Base-by-base conservation (phyloP, 768 basidiomycete species). In the Candolleomyces aberdarensis region DNA sequence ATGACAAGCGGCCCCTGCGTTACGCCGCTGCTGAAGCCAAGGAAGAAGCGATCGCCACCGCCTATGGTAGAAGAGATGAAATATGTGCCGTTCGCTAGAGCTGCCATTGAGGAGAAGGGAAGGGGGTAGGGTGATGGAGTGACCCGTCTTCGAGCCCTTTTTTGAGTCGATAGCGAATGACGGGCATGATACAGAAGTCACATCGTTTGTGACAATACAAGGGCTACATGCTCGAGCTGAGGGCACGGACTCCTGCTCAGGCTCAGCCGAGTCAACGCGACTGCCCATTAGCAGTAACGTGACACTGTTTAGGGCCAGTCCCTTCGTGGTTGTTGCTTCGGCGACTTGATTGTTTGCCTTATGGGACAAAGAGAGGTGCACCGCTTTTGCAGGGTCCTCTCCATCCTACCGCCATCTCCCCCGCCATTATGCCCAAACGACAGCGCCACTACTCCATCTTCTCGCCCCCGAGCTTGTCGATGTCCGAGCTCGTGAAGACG, bases 401-500 rank as follows among this genome's bases (percentile, higher is more conserved):
- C 59, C 44, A 60, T 65, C 56, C 40, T 15, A 46, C 51, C 51
- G 41, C 64, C 47, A 56, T 41, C 57, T 46, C 58, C 53, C 55
- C 54, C 19, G 26, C 44, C 54, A 67, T 43, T 19, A 83, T 82
- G 81, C 76, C 82, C 60, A 73, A 72, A 56, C 73, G 76, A 57
- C 75, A 76, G 58, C 74, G 75, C 51, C 71, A 76, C 59, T 91
- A 91, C 70, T 89, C 87, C 44, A 81, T 85, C 20, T 81, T 87
- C 64, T 79, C 80, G 0, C 86, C 87, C 20, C 89, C 89, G 5
- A 80, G 77, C 31, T 82, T 91, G 59, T 80, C 83, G 46, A 89
- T 89, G 85, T 86, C 86, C 62, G 89, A 91, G 76, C 88, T 91
- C 53, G 84, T 91, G 57, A 86, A 86, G 74, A 91, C 88, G 46